Evolutionary conservation across 2,329 filamentous ascomycete genomes (phyloP), one percentile per base, ranked within the genome.

Genomic region (Lecanoromycetidae sp.): DNA sequence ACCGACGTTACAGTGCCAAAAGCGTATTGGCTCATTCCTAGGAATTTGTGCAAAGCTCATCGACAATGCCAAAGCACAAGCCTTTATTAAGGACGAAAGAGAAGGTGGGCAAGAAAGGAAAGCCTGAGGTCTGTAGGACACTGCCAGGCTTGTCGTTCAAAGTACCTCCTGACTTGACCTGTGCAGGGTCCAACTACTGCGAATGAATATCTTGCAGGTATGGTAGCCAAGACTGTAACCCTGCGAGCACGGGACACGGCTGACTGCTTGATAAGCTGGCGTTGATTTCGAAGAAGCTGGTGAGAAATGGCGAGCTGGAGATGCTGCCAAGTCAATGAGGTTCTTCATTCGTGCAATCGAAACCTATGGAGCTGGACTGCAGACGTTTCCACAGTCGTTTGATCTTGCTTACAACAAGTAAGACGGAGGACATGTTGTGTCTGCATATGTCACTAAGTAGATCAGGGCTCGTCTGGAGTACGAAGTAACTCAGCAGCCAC

Each of bases 321-420:
- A 87, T 60, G 72, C 78, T 17, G 74, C 70, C 40, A 86, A 85
- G 57, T 74, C 76, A 4, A 69, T 71, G 53, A 68, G 77, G 38
- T 71, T 71, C 56, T 71, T 71, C 58, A 70, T 77, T 53, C 69
- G 79, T 52, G 82, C 82, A 10, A 72, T 84, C 44, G 73, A 82
- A 43, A 70, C 71, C 36, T 87, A 86, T 57, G 73, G 78, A 52
- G 71, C 76, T 44, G 82, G 79, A 10, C 59, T 86, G 26, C 64
- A 66, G 40, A 75, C 69, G 50, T 79, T 77, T 58, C 78, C 80
- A 2, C 58, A 60, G 8, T 78, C 72, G 17, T 80, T 85, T 62
- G 82, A 86, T 62, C 68, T 86, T 29, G 80, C 81, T 9, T 86
- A 86, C 61, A 86, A 86, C 61, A 84, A 83, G 76, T 80, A 62